Percentiles rank a stretch among this genome's conserved stretches.
These are phyloP conservation scores for Pinus taeda DNA, from an alignment of 75 land plant species.

Conservation along the genomic window DNA sequence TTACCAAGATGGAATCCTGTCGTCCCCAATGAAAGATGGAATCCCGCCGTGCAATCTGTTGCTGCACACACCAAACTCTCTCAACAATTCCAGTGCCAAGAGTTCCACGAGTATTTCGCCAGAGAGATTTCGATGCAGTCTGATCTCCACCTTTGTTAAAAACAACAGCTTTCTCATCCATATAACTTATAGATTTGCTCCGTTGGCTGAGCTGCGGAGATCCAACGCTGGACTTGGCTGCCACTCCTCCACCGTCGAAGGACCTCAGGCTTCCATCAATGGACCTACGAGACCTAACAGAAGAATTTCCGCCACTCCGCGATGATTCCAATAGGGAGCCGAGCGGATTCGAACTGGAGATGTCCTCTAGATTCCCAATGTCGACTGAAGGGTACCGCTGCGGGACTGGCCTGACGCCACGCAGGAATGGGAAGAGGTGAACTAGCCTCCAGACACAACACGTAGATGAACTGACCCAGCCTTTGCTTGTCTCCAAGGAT, in stretches of 20 bases:
- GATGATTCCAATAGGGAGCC: neutral
- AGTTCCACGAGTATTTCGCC: too few relatives aligned
- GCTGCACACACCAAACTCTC: too few relatives aligned
- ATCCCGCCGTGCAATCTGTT: too few relatives aligned
- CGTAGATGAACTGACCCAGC: conserved; percentile 86
- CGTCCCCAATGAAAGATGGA: too few relatives aligned
- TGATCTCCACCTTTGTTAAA: neutral
- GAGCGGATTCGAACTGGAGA: conserved; percentile 2
- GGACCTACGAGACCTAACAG: too few relatives aligned
- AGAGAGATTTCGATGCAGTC: too few relatives aligned
- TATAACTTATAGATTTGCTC: neutral
- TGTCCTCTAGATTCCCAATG: conserved; percentile 49
- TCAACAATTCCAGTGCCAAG: too few relatives aligned
- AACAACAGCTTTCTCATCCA: neutral
- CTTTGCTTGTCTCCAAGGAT: conserved; percentile 80
- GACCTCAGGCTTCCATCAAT: too few relatives aligned
- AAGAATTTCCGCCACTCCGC: too few relatives aligned
- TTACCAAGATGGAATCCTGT: too few relatives aligned
- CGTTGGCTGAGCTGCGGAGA: conserved; percentile 14
- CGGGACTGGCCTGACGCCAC: conserved; percentile 60
- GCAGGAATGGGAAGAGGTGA: conserved; percentile 76
- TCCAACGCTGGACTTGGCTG: conserved; percentile 11
- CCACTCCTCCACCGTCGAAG: too few relatives aligned
- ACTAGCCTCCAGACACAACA: conserved; percentile 67
- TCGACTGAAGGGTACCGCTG: conserved; percentile 50